Conservation (phyloP, 2,329 filamentous ascomycete species). For the Botryotinia convoluta region DNA sequence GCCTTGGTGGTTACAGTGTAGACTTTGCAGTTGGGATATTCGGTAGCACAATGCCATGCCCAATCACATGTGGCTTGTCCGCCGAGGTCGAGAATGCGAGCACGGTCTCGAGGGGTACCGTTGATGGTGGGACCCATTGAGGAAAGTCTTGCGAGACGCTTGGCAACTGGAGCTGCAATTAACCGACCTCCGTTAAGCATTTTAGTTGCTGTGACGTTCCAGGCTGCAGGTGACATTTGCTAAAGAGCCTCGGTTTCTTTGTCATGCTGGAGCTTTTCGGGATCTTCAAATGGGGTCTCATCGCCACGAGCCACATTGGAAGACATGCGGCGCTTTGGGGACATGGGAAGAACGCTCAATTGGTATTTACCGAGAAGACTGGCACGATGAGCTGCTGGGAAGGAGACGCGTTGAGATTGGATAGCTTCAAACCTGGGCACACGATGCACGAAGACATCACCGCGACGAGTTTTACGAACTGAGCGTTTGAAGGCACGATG, state of each 20-base stretch:
- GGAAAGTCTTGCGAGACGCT: constrained; percentile 56
- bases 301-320: constrained; percentile 73
- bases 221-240: constrained; percentile 62
- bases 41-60: constrained; percentile 89
- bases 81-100: constrained; percentile 79
- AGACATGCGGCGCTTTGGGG: constrained; percentile 67
- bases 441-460: constrained; percentile 82
- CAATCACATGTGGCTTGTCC: constrained; percentile 85
- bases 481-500: constrained; percentile 83
- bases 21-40: constrained; percentile 80
- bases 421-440: constrained; percentile 84
- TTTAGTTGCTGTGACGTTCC: constrained; percentile 61
- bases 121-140: constrained; percentile 46
- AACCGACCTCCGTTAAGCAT: constrained; percentile 63
- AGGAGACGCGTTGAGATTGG: constrained; percentile 75
- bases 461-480: constrained; percentile 60
- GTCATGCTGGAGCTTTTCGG: constrained; percentile 63
- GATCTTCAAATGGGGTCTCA: constrained; percentile 60
- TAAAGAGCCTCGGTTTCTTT: constrained; percentile 77
- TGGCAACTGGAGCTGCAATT: constrained; percentile 61
- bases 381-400: constrained; percentile 70
- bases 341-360: constrained; percentile 66
- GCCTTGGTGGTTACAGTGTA: constrained; percentile 82
- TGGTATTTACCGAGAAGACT: constrained; percentile 84
- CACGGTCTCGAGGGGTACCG: constrained; percentile 50